Evolutionary conservation across 345 rosid species (phyloP).

Genomic region (Turritis glabra): DNA sequence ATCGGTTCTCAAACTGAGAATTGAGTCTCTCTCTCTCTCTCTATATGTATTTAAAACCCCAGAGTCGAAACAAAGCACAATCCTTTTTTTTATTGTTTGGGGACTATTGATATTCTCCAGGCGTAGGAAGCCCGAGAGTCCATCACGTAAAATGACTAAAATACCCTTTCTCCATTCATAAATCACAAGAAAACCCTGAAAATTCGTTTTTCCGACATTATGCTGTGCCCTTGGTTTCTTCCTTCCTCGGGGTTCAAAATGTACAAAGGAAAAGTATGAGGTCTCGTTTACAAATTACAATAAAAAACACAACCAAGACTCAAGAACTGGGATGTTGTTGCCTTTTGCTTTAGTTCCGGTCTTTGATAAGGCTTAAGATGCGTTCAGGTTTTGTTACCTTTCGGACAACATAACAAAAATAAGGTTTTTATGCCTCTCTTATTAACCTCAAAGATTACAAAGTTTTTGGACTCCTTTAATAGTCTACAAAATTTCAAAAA

Average conservation of each 20-base stretch:
- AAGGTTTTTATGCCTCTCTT: not conserved
- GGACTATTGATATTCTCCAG: not conserved
- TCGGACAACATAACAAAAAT: not conserved
- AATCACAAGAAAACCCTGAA: not conserved
- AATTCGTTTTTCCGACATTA: not conserved
- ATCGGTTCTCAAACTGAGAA: not conserved
- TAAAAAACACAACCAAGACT: no score
- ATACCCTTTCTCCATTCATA: not conserved
- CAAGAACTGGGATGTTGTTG: no score
- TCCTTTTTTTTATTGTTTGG: not conserved
- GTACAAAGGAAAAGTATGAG: not conserved
- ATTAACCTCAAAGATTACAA: conserved; percentile 33
- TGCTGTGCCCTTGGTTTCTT: not conserved
- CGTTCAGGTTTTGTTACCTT: not conserved
- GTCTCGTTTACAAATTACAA: not conserved
- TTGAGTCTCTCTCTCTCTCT: not conserved
- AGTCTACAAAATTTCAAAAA: conserved; percentile 24
- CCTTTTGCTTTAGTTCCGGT: not conserved
- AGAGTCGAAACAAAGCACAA: not conserved
- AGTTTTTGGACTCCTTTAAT: conserved; percentile 2
- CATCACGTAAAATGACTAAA: not conserved
- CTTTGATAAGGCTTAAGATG: not conserved
- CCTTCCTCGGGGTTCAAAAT: not conserved
- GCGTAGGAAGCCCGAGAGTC: not conserved
- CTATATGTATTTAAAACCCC: not conserved